phyloP scores from a whole-genome alignment of 2,329 filamentous ascomycete species.

The Sporothrix brunneoviolacea region DNA sequence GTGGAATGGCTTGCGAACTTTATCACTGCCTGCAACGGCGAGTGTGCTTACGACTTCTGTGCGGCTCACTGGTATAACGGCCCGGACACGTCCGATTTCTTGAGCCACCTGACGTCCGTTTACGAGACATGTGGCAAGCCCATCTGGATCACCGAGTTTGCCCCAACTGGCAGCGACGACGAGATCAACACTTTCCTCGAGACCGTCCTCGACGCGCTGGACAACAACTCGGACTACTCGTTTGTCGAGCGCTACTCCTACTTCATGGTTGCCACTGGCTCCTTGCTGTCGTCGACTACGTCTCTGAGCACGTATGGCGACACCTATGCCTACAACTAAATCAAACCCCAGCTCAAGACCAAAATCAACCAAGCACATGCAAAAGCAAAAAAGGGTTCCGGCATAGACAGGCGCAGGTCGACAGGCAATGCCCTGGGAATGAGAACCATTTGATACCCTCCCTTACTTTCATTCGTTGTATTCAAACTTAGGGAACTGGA shows the following conservation, averaged over 20 bases:
- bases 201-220: constrained; percentile 41
- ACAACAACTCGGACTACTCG: constrained; percentile 35
- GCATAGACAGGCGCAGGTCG: constrained; percentile 12
- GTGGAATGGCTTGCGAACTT: constrained; percentile 49
- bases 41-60: constrained; percentile 54
- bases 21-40: constrained; percentile 41
- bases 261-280: constrained; percentile 43
- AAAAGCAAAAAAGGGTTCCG: constrained; percentile 5
- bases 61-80: constrained; percentile 58
- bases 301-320: constrained; percentile 41
- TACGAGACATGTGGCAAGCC: constrained; percentile 42
- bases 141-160: constrained; percentile 62
- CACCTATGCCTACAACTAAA: constrained; percentile 38
- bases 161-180: constrained; percentile 39
- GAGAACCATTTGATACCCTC: constrained; percentile 17
- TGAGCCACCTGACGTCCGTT: constrained; percentile 45
- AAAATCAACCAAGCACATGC: no score
- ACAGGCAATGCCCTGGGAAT: constrained; percentile 9
- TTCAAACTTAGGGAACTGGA: constrained; percentile 12
- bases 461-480: constrained; percentile 17
- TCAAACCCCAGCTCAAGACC: neutral
- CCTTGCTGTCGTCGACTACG: constrained; percentile 34
- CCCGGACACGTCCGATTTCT: constrained; percentile 43
- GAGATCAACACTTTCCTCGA: constrained; percentile 43
- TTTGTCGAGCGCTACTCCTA: constrained; percentile 52